Conservation (phyloP, 2,329 filamentous ascomycete genomes). For the Microthyrium microscopicum region DNA sequence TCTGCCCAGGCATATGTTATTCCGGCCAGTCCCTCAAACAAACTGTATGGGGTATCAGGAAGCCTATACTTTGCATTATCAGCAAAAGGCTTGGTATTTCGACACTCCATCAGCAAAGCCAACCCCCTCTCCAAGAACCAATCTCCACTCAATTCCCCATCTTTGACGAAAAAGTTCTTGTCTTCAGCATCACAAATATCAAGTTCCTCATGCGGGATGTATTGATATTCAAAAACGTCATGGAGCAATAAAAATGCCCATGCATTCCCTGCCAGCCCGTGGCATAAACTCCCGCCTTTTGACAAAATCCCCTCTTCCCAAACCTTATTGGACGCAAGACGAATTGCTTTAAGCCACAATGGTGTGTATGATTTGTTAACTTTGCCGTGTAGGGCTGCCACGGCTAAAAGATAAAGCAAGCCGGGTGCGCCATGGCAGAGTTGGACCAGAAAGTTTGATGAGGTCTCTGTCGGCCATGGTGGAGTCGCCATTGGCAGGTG, state of each 20-base stretch:
- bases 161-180: no score
- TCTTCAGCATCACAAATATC: no score
- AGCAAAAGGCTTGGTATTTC: constrained; percentile 1
- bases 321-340: constrained; percentile 14
- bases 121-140: background rate
- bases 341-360: background rate
- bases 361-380: background rate
- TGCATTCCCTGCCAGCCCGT: constrained; percentile 25
- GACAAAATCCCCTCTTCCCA: constrained; percentile 26
- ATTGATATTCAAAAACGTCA: constrained; percentile 21
- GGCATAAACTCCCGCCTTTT: constrained; percentile 25
- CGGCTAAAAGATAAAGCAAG: constrained; percentile 19
- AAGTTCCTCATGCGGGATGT: no score
- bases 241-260: constrained; percentile 23
- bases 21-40: constrained; percentile 24
- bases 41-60: constrained; percentile 16
- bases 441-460: constrained; percentile 20
- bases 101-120: background rate
- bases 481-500: constrained; percentile 24
- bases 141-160: constrained; percentile 12
- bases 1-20: constrained; percentile 26
- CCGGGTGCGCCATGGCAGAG: constrained; percentile 26
- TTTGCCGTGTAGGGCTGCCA: constrained; percentile 10
- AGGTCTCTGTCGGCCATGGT: constrained; percentile 11
- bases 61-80: constrained; percentile 10